phyloP scores from a whole-genome alignment of 257 asterid genomes.

The Plectranthus barbatus region DNA sequence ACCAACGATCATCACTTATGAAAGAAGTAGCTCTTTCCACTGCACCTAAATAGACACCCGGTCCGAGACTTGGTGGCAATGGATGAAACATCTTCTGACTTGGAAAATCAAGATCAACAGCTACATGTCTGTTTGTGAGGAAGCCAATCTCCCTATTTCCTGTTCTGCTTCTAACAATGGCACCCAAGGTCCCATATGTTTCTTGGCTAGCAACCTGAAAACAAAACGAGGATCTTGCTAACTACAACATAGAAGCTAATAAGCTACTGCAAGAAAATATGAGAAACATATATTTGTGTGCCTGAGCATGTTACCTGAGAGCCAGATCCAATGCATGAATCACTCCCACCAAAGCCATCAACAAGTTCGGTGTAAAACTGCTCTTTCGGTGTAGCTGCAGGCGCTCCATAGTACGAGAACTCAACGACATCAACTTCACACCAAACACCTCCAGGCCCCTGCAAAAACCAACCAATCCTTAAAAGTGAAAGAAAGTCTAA shows the following conservation, averaged over 20 bases:
- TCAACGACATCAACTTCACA: constrained; percentile 98
- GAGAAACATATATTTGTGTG: neutral
- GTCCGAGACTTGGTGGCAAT: constrained; percentile 93
- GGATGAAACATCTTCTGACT: constrained; percentile 99
- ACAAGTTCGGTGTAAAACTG: constrained; percentile 84
- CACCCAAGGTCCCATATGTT: constrained; percentile 94
- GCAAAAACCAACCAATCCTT: constrained; percentile 17
- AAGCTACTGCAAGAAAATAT: neutral
- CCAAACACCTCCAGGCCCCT: constrained; percentile 99
- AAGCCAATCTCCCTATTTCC: constrained; percentile 87
- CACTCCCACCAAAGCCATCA: constrained; percentile 89
- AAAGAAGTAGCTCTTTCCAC: constrained; percentile 98
- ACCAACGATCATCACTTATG: constrained; percentile 85
- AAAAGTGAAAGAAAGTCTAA: too few species aligned
- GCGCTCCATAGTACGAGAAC: constrained; percentile 84
- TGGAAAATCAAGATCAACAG: constrained; percentile 92
- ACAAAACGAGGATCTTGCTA: neutral
- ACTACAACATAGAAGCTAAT: neutral
- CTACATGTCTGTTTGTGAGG: constrained; percentile 94
- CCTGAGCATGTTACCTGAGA: constrained; percentile 57
- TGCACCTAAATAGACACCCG: constrained; percentile 95
- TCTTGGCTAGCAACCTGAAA: constrained; percentile 96
- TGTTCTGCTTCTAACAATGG: constrained; percentile 86
- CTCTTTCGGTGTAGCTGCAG: constrained; percentile 88
- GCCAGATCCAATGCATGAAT: constrained; percentile 88